Base-by-base conservation (phyloP, 345 rosid genomes). In the Populus alba region DNA sequence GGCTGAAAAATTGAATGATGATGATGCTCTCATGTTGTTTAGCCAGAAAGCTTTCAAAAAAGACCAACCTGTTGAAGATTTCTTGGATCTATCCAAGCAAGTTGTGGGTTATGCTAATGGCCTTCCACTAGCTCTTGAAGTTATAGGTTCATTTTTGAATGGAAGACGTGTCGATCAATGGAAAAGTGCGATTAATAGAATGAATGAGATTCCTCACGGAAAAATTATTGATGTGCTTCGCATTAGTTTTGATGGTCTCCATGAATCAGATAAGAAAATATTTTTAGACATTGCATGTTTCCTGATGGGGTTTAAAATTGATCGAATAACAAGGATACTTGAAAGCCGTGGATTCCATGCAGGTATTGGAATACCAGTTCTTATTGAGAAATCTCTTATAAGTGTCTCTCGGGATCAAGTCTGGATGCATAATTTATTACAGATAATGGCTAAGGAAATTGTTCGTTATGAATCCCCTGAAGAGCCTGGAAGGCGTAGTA, bases 81-180 rank as follows among this genome's bases (percentile, higher is more conserved):
- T 45, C 4, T 0, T 15, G 57, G 74, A 61, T 5, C 35, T 79
- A 2, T 68, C 78, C 0, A 10, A 33, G 13, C 25, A n/a, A 4
- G 69, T 74, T 79, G 63, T 79, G 41, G 12, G 31, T 12, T 79
- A 74, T 74, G 78, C 74, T 31, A 6, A 41, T 10, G 78, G 78
- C 20, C 78, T 68, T 45, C 75, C 79, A 0, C 37, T 76, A 6
- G 73, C 79, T 68, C 73, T 76, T 5, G 72, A 76, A 76, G 73
- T 75, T 57, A 53, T 79, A 37, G 78, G 82, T 23, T 38, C 57
- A 3, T 68, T 68, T 69, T 23, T 74, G 20, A 2, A 41, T 33
- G 69, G 31, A 12, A 79, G 68, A 11, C 25, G 57, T 6, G 22
- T 51, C 17, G 1, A 0, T 10, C 68, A 17, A 23, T 76, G 79